Conservation (phyloP, 164 flowering plant genomes). For the Echeveria elegans region DNA sequence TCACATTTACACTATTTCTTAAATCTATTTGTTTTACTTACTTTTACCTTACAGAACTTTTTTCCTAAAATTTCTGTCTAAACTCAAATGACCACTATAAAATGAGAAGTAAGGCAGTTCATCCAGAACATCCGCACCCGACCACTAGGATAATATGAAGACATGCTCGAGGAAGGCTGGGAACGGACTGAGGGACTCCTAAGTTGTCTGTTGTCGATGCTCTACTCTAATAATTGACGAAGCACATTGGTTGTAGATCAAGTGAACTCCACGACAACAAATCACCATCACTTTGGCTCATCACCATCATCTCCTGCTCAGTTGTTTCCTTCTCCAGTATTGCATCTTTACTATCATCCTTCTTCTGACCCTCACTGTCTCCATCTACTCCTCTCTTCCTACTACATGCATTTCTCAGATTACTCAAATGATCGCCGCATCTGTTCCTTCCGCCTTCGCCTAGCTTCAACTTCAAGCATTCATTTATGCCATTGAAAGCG, state of each 20-base stretch:
- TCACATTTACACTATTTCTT: too few species aligned
- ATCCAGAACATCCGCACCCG: too few species aligned
- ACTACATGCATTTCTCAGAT: constrained; percentile 23
- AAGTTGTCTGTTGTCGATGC: background rate
- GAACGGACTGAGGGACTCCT: too few species aligned
- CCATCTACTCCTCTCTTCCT: constrained; percentile 12
- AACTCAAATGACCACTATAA: too few species aligned
- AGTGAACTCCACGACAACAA: constrained; percentile 60
- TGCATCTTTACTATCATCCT: constrained; percentile 5
- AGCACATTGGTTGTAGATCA: constrained; percentile 48
- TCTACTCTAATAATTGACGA: background rate
- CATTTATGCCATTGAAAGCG: constrained; percentile 59
- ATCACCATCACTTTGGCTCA: constrained; percentile 24
- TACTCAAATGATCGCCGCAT: constrained; percentile 17
- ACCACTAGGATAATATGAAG: too few species aligned
- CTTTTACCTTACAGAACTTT: too few species aligned
- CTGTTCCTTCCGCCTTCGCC: constrained; percentile 13
- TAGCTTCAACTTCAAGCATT: constrained; percentile 40
- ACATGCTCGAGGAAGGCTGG: too few species aligned
- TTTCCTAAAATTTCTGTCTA: too few species aligned
- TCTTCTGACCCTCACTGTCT: constrained; percentile 11
- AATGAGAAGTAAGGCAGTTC: too few species aligned
- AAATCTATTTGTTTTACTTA: too few species aligned
- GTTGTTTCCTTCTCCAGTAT: constrained; percentile 7
- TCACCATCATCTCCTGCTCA: constrained; percentile 8